A percentile compares a stretch with the other conserved stretches of the same genome.
Evolutionary conservation across 2,329 filamentous ascomycete genomes (phyloP).

Genomic region (Talaromyces sp.): DNA sequence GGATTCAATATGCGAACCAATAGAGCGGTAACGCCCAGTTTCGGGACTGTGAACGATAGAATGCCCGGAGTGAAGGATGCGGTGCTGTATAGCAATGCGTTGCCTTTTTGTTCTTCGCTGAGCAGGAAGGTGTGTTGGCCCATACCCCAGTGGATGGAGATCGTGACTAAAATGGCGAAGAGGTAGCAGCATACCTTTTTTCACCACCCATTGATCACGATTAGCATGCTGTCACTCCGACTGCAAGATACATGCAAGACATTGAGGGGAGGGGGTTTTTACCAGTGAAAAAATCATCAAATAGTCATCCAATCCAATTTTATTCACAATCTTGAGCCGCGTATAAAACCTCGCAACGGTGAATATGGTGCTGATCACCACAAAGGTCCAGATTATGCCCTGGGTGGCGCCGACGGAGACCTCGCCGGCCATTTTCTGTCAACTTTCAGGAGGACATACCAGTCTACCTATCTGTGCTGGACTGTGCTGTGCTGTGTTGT

Average conservation of each 20-base stretch:
- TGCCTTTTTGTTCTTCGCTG: conserved; percentile 15
- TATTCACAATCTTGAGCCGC: conserved; percentile 14
- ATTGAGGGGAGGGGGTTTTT: no score
- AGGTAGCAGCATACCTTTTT: conserved; percentile 13
- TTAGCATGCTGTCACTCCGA: no score
- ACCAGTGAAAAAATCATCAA: conserved; percentile 17
- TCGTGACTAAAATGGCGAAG: conserved; percentile 13
- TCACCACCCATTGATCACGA: no score
- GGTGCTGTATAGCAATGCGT: conserved; percentile 26
- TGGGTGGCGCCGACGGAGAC: conserved; percentile 9
- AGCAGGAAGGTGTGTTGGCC: conserved; percentile 21
- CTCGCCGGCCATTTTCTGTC: background rate
- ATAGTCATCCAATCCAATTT: conserved; percentile 17
- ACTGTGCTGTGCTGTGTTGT: background rate
- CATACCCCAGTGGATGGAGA: conserved; percentile 15
- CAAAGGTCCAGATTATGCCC: conserved; percentile 18
- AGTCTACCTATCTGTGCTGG: background rate
- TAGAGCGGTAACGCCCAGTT: conserved; percentile 30
- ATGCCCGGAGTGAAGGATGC: conserved; percentile 31
- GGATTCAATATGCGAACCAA: conserved; percentile 30
- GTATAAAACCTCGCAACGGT: conserved; percentile 16
- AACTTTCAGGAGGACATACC: background rate
- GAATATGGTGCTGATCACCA: conserved; percentile 14
- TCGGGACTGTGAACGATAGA: conserved; percentile 30
- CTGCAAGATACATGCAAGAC: no score